These are phyloP conservation scores for Microcyclosporella mali DNA, from an alignment of 2,329 filamentous ascomycete species.

Conservation along the genomic window DNA sequence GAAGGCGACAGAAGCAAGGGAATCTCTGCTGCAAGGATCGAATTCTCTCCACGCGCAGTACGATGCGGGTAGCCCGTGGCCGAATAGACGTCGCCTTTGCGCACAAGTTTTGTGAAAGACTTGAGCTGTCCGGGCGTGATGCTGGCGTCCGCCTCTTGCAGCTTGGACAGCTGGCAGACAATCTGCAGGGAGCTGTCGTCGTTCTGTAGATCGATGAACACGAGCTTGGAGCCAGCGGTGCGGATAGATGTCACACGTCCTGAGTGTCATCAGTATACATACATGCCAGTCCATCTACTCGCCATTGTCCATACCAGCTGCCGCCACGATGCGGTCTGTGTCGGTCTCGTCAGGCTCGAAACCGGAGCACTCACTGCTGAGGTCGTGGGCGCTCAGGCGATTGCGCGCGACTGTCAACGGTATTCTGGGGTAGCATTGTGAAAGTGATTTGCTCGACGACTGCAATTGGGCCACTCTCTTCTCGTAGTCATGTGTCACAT, in stretches of 20 bases:
- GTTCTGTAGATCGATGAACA: constrained; percentile 76
- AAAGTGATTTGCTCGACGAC: constrained; percentile 43
- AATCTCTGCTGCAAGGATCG: constrained; percentile 60
- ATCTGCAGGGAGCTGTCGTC: constrained; percentile 68
- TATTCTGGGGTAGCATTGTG: constrained; percentile 52
- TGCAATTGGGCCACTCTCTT: constrained; percentile 51
- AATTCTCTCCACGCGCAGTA: constrained; percentile 68
- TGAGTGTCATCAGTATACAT: constrained; percentile 26
- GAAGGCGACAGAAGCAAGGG: constrained; percentile 71
- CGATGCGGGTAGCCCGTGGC: constrained; percentile 64
- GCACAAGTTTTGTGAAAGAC: constrained; percentile 58
- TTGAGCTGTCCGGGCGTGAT: constrained; percentile 46
- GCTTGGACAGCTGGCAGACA: constrained; percentile 61
- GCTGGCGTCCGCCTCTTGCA: constrained; percentile 32
- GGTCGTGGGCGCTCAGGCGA: too few relatives aligned
- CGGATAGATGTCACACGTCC: constrained; percentile 71
- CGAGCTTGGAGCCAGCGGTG: constrained; percentile 65
- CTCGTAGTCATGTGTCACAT: constrained; percentile 36
- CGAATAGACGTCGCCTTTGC: constrained; percentile 71
- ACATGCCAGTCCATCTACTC: not conserved
- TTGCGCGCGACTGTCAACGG: not conserved
- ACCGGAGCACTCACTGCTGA: too few relatives aligned
- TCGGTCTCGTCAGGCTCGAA: constrained; percentile 9
- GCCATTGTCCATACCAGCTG: constrained; percentile 1
- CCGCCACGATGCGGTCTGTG: not conserved